Percentiles rank a stretch among this genome's conserved stretches.
phyloP scores from a whole-genome alignment of 805 yeast genomes.

The Yarrowia keelungensis region DNA sequence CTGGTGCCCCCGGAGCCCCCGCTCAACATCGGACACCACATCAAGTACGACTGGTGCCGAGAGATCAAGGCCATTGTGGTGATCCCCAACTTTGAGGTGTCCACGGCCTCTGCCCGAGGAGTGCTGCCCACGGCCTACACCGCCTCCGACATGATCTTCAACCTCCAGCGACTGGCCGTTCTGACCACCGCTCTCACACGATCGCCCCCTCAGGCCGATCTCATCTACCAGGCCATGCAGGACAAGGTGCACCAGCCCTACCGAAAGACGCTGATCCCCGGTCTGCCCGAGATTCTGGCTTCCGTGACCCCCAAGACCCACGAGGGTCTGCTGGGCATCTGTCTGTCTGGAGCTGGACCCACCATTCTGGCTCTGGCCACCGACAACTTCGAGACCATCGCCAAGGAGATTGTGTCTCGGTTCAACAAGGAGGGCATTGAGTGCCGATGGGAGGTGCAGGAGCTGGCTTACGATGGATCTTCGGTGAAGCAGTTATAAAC shows the following conservation, averaged over 20 bases:
- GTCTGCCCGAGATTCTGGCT: conserved; percentile 78
- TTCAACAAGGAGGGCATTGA: conserved; percentile 69
- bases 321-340: conserved; percentile 89
- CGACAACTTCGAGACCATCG: conserved; percentile 81
- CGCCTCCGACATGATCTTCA: conserved; percentile 84
- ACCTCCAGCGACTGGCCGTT: conserved; percentile 90
- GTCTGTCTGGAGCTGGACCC: conserved; percentile 98
- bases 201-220: conserved; percentile 77
- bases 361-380: conserved; percentile 95
- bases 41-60: conserved; percentile 81
- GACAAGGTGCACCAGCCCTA: conserved; percentile 98
- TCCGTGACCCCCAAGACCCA: conserved; percentile 82
- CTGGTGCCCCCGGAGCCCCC: conserved; percentile 84
- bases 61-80: conserved; percentile 87
- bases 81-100: conserved; percentile 92
- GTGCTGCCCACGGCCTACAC: conserved; percentile 85
- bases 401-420: conserved; percentile 71
- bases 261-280: conserved; percentile 90
- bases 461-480: conserved; percentile 90
- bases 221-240: conserved; percentile 94
- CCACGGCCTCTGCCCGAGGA: conserved; percentile 89
- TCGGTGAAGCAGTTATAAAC: conserved; percentile 53
- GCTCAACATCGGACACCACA: conserved; percentile 81
- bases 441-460: conserved; percentile 84
- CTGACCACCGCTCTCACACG: conserved; percentile 91